Percentiles rank a stretch among this genome's conserved stretches.
phyloP scores from a whole-genome alignment of 2,329 filamentous ascomycete species.

The Colletotrichum noveboracense region DNA sequence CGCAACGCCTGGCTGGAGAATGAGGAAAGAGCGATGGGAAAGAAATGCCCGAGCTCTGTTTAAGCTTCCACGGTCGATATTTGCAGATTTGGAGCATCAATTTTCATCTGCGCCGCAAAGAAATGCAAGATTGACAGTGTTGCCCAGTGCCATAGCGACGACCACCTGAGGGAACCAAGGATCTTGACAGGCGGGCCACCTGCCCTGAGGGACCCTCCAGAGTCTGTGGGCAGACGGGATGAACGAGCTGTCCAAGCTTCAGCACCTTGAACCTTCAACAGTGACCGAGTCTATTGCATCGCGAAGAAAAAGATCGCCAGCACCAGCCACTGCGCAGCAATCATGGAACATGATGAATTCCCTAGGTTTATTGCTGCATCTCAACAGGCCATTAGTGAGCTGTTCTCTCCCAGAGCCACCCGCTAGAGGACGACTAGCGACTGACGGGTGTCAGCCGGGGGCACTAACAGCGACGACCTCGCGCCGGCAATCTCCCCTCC shows the following conservation, averaged over 20 bases:
- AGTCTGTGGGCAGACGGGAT: not conserved
- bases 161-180: not conserved
- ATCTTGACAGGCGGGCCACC: not conserved
- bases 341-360: not conserved
- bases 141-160: not conserved
- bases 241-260: not conserved
- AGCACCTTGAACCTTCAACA: not conserved
- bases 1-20: not conserved
- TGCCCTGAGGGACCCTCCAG: not conserved
- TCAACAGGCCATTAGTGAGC: not conserved
- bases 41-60: not conserved
- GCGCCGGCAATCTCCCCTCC: not conserved
- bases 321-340: not conserved
- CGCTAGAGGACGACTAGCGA: slow-evolving; percentile 1
- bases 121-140: not conserved
- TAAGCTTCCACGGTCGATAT: not conserved
- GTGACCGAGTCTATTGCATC: not conserved
- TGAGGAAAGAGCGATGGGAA: not conserved
- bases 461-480: not conserved
- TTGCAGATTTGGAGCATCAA: not conserved
- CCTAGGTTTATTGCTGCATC: not conserved
- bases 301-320: not conserved
- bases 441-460: not conserved
- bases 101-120: not conserved
- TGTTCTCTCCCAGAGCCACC: not conserved